Percentiles rank a stretch among this genome's conserved stretches.
Conservation (phyloP, 495 filamentous ascomycete genomes). For the Penicillium goetzii region DNA sequence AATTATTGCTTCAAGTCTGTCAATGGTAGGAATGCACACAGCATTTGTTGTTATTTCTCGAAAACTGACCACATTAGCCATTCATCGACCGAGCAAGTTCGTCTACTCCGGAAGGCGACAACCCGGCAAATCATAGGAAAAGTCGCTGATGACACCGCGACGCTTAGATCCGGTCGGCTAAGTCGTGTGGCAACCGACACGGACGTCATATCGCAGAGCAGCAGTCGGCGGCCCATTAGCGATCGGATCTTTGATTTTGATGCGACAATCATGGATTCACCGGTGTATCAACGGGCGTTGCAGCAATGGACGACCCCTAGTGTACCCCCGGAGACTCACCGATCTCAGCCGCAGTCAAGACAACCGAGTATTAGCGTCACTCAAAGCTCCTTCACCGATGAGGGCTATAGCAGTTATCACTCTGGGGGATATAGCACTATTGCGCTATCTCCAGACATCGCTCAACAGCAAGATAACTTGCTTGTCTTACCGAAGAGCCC, state of each 20-base stretch:
- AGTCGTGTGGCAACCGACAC: conserved; percentile 34
- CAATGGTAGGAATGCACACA: conserved; percentile 40
- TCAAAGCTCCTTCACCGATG: conserved; percentile 27
- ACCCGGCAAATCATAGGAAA: conserved; percentile 46
- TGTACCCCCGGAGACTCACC: conserved; percentile 19
- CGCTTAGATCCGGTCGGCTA: conserved; percentile 35
- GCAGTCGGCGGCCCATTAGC: conserved; percentile 34
- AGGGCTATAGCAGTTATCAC: conserved; percentile 30
- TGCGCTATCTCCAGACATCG: background rate
- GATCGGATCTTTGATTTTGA: conserved; percentile 44
- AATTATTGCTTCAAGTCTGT: conserved; percentile 49
- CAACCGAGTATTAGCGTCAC: conserved; percentile 7
- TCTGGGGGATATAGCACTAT: conserved; percentile 11
- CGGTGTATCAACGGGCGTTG: conserved; percentile 35
- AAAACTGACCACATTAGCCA: conserved; percentile 24
- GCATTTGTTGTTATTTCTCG: background rate
- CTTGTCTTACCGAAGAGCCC: conserved; percentile 27
- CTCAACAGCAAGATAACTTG: conserved; percentile 15
- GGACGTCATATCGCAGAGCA: conserved; percentile 33
- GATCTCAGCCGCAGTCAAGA: background rate
- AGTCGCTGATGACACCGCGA: conserved; percentile 46
- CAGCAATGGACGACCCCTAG: conserved; percentile 17
- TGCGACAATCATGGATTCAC: conserved; percentile 30
- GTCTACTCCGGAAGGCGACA: conserved; percentile 39
- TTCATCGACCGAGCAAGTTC: conserved; percentile 39